Evolutionary conservation across 2,329 filamentous ascomycete species (phyloP).

Genomic region (Aureobasidium uvarum): DNA sequence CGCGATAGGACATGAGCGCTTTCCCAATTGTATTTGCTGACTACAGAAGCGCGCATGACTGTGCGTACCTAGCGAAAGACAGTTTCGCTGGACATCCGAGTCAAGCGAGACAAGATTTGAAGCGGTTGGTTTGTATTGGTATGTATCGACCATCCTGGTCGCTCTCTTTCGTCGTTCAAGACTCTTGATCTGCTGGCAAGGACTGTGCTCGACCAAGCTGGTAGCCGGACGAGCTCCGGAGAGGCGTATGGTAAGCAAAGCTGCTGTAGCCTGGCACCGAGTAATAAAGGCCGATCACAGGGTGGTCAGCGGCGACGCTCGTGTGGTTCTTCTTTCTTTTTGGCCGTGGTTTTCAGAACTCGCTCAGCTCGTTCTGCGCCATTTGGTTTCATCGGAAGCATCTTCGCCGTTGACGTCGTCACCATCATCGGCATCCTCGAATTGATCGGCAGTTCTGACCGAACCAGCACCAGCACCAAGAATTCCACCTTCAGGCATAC

Average conservation of each 20-base stretch:
- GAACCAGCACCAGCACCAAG: conserved; percentile 37
- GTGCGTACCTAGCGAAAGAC: no score
- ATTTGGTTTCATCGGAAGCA: conserved; percentile 47
- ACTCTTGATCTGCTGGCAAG: background rate
- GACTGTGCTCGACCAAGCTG: background rate
- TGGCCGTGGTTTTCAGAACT: no score
- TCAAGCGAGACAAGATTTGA: background rate
- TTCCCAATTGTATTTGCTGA: no score
- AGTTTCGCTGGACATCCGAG: no score
- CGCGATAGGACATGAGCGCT: no score
- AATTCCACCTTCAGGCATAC: conserved; percentile 59
- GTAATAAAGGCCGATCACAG: background rate
- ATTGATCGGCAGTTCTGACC: conserved; percentile 45
- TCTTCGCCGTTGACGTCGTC: conserved; percentile 35
- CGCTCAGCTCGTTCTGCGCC: conserved; percentile 51
- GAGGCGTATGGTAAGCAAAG: background rate
- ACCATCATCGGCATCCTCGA: conserved; percentile 44
- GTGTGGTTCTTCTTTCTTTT: background rate
- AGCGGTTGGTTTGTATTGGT: background rate
- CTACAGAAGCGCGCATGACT: no score
- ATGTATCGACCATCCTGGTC: background rate
- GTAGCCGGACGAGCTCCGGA: background rate
- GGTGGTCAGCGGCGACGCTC: background rate
- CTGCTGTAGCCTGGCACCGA: no score
- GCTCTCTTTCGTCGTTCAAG: background rate